These are phyloP conservation scores for Atkinsonella hypoxylon DNA, from an alignment of 2,329 filamentous ascomycete species.

Conservation along the genomic window DNA sequence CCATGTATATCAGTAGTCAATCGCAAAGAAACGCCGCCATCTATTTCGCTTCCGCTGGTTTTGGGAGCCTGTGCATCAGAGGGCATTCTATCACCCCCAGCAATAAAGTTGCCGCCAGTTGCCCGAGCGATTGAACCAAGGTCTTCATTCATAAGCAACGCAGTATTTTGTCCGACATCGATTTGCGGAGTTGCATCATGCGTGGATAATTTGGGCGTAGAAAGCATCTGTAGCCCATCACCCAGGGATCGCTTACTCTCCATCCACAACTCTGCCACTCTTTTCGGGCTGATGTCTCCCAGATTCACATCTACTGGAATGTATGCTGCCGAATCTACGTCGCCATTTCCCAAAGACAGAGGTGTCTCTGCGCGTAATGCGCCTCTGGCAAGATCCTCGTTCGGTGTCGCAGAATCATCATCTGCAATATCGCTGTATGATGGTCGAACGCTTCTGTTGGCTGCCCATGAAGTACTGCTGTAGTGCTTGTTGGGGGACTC, in stretches of 20 bases:
- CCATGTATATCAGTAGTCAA: background rate
- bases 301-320: background rate
- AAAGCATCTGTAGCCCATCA: slow-evolving; percentile 4
- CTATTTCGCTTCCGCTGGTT: background rate
- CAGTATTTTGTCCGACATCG: background rate
- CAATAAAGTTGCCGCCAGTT: background rate
- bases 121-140: background rate
- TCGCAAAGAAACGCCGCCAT: slow-evolving; percentile 5
- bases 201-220: background rate
- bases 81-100: background rate
- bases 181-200: background rate
- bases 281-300: slow-evolving; percentile 3
- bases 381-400: background rate
- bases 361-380: slow-evolving; percentile 1
- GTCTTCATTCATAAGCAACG: background rate
- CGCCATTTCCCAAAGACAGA: background rate
- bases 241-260: slow-evolving; percentile 7
- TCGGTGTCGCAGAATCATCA: slow-evolving; percentile 10
- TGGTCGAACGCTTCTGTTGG: slow-evolving; percentile 25
- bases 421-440: slow-evolving; percentile 25
- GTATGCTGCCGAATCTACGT: slow-evolving; percentile 1
- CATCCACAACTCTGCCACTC: background rate
- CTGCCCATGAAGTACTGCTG: slow-evolving; percentile 25
- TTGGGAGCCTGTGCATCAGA: background rate
- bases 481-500: slow-evolving; percentile 17